Evolutionary conservation across 805 yeast species (phyloP).

Genomic region (Lipomyces yamadae): DNA sequence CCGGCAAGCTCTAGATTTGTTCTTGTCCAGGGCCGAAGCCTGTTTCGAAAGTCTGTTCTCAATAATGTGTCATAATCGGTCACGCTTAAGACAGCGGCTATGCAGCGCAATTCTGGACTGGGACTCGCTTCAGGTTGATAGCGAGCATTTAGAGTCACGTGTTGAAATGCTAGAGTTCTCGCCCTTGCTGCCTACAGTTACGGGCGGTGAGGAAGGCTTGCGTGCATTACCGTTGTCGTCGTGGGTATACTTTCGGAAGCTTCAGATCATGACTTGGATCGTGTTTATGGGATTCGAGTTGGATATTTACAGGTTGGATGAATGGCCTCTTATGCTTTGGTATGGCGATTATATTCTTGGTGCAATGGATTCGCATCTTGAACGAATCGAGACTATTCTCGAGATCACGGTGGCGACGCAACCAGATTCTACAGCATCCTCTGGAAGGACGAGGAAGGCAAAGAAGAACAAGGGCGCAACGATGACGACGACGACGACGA

Average conservation of each 20-base stretch:
- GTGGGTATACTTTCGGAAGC: conserved; percentile 69
- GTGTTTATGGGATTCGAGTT: conserved; percentile 74
- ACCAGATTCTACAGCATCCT: background rate
- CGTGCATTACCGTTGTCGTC: conserved; percentile 68
- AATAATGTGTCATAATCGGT: conserved; percentile 66
- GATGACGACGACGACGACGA: background rate
- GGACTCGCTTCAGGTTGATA: conserved; percentile 80
- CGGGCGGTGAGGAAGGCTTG: conserved; percentile 12
- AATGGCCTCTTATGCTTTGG: conserved; percentile 71
- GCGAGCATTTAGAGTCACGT: conserved; percentile 60
- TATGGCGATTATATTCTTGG: conserved; percentile 58
- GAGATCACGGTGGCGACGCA: conserved; percentile 25
- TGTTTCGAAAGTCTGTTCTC: conserved; percentile 56
- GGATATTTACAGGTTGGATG: conserved; percentile 74
- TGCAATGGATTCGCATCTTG: conserved; percentile 51
- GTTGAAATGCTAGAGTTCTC: conserved; percentile 29
- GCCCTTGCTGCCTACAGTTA: conserved; percentile 12
- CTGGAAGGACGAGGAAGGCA: conserved; percentile 1
- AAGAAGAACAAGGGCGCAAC: conserved; percentile 2
- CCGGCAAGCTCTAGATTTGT: conserved; percentile 10
- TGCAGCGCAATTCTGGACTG: conserved; percentile 61
- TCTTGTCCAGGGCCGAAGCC: conserved; percentile 20
- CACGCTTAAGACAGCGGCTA: conserved; percentile 80
- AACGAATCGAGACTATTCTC: conserved; percentile 46
- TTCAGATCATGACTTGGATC: conserved; percentile 73